Conservation (phyloP, 2,329 filamentous ascomycete species). For the Neonectria coccinea region DNA sequence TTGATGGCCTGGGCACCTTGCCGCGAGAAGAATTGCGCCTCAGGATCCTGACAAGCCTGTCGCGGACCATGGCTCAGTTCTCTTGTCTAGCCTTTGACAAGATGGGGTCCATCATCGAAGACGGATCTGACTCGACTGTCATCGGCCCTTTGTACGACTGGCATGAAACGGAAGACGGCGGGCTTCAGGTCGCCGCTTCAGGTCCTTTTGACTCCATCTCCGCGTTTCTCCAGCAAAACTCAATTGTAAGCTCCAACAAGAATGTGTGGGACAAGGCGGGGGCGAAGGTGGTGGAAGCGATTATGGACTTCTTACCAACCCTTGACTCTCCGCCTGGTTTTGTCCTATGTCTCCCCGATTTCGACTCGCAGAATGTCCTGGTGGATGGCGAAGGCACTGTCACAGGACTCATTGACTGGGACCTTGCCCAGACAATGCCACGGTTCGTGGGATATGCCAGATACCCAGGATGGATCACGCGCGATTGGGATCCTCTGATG, state of each 20-base stretch:
- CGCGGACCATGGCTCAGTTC: constrained; percentile 29
- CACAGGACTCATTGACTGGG: constrained; percentile 32
- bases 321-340: constrained; percentile 24
- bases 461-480: constrained; percentile 31
- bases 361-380: constrained; percentile 36
- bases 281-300: constrained; percentile 15
- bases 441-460: constrained; percentile 18
- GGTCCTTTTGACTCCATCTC: constrained; percentile 25
- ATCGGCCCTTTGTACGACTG: constrained; percentile 20
- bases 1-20: constrained; percentile 9
- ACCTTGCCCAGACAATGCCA: constrained; percentile 25
- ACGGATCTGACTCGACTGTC: constrained; percentile 5
- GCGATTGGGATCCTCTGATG: constrained; percentile 34
- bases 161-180: constrained; percentile 12
- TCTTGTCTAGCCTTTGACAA: constrained; percentile 27
- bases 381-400: constrained; percentile 26
- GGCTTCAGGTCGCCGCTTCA: constrained; percentile 11
- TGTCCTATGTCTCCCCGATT: constrained; percentile 33
- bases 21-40: constrained; percentile 29
- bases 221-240: constrained; percentile 11
- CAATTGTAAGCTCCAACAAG: neutral
- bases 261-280: constrained; percentile 15
- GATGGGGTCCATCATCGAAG: constrained; percentile 30
- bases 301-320: constrained; percentile 10
- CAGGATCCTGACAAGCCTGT: constrained; percentile 26